Percentiles rank a stretch among this genome's conserved stretches.
These are phyloP conservation scores for Xylariaceae sp. DNA, from an alignment of 2,329 filamentous ascomycete genomes.

Conservation along the genomic window DNA sequence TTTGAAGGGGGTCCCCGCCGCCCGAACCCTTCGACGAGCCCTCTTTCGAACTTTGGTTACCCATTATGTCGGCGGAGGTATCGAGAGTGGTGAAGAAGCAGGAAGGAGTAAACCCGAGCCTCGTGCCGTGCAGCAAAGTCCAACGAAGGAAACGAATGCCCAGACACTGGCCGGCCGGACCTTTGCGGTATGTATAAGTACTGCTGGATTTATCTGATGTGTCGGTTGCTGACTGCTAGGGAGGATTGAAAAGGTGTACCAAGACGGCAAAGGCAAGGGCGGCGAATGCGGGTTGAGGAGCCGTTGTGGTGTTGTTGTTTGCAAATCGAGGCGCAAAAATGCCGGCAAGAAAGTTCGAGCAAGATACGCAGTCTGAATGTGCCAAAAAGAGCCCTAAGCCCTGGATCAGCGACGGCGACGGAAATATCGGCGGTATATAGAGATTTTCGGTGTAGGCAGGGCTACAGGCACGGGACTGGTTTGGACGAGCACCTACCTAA, in stretches of 20 bases:
- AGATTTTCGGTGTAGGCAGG: not conserved
- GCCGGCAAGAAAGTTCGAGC: constrained; percentile 12
- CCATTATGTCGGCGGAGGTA: constrained; percentile 47
- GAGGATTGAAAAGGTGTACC: constrained; percentile 50
- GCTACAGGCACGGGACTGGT: constrained; percentile 13
- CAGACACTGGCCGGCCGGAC: constrained; percentile 25
- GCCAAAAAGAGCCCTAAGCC: not conserved
- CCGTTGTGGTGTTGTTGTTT: constrained; percentile 48
- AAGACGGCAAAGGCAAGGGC: constrained; percentile 44
- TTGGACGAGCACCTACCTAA: constrained; percentile 12
- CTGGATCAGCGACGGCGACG: constrained; percentile 20
- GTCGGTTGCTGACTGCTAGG: constrained; percentile 40
- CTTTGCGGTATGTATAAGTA: constrained; percentile 7
- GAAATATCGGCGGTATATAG: constrained; percentile 25
- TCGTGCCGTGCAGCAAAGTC: constrained; percentile 17
- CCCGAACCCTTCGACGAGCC: constrained; percentile 48
- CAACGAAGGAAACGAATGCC: constrained; percentile 22
- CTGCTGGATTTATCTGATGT: constrained; percentile 11
- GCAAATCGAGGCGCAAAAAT: constrained; percentile 32
- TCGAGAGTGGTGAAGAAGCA: not conserved
- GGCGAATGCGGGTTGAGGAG: constrained; percentile 41
- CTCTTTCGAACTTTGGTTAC: constrained; percentile 67
- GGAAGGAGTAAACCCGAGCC: constrained; percentile 10
- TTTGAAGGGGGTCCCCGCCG: constrained; percentile 56
- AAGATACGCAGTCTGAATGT: constrained; percentile 9